Percentiles rank a stretch among this genome's conserved stretches.
These are phyloP conservation scores for Helenozyma baotianmanensis DNA, from an alignment of 805 yeast genomes.

Conservation along the genomic window DNA sequence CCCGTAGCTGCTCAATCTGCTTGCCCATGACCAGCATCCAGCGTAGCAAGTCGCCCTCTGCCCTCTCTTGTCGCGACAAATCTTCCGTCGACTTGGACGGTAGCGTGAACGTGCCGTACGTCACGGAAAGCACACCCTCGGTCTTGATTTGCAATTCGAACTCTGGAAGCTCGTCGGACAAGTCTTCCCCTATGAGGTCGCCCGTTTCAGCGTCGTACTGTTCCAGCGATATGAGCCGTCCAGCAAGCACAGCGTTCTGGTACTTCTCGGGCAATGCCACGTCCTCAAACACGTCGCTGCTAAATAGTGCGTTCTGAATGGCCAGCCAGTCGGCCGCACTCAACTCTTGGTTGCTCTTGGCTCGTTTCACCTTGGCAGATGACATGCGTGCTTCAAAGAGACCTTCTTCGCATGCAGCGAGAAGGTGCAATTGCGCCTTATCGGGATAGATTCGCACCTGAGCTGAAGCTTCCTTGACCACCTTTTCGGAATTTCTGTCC, in stretches of 20 bases:
- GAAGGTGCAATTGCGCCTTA: neutral
- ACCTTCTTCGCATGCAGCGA: conserved; percentile 17
- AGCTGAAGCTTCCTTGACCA: conserved; percentile 7
- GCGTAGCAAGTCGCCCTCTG: conserved; percentile 10
- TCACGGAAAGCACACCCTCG: conserved; percentile 7
- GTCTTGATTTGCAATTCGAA: conserved; percentile 10
- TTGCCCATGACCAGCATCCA: conserved; percentile 10
- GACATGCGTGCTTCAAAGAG: conserved; percentile 8
- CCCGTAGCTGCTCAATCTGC: conserved; percentile 5
- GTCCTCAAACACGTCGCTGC: conserved; percentile 1
- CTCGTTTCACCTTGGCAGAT: conserved; percentile 4
- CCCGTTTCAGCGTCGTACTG: conserved; percentile 20
- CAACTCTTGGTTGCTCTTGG: conserved; percentile 8
- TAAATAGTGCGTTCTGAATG: conserved; percentile 17
- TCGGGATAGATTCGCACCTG: conserved; percentile 5
- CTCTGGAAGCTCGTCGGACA: conserved; percentile 8
- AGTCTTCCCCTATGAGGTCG: conserved; percentile 21
- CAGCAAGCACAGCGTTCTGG: conserved; percentile 13
- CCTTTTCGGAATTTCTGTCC: conserved; percentile 2
- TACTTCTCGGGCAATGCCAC: conserved; percentile 6
- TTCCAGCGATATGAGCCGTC: conserved; percentile 20
- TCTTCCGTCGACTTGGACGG: conserved; percentile 6
- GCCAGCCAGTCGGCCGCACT: conserved; percentile 16
- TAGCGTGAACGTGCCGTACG: conserved; percentile 9
- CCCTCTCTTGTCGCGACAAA: conserved; percentile 3